Percentiles rank a stretch among this genome's conserved stretches.
phyloP scores from a whole-genome alignment of 1,284 basidiomycete genomes.

The Schizophyllum commune region DNA sequence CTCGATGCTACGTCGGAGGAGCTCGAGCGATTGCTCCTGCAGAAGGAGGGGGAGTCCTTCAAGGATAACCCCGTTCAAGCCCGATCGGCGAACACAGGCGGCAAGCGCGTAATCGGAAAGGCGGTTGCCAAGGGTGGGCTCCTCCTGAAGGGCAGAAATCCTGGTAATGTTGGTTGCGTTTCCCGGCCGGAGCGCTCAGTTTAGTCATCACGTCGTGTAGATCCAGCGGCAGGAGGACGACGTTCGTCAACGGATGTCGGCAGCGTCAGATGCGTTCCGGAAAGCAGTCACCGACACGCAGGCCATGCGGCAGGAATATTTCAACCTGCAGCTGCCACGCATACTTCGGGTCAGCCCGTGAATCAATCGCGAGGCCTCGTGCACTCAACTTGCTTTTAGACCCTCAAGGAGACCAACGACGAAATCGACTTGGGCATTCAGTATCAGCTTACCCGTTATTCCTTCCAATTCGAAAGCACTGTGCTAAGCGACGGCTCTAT shows the following conservation, averaged over 20 bases:
- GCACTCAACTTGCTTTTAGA: conserved; percentile 33
- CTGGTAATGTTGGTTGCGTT: conserved; percentile 63
- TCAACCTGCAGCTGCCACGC: conserved; percentile 93
- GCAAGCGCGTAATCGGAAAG: conserved; percentile 73
- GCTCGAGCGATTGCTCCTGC: conserved; percentile 85
- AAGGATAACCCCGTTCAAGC: conserved; percentile 72
- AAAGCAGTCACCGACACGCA: conserved; percentile 91
- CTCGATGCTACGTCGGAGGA: conserved; percentile 92
- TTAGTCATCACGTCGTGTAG: conserved; percentile 28
- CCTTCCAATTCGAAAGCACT: conserved; percentile 89
- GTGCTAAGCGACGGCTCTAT: conserved; percentile 84
- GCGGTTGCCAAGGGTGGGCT: conserved; percentile 90
- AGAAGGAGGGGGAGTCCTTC: conserved; percentile 90
- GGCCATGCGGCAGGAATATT: conserved; percentile 90
- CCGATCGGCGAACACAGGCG: conserved; percentile 45
- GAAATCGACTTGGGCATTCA: conserved; percentile 96
- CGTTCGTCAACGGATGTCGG: conserved; percentile 77
- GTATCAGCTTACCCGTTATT: conserved; percentile 93
- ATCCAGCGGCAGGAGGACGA: conserved; percentile 95
- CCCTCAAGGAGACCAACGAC: conserved; percentile 93
- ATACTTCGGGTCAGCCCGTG: conserved; percentile 84
- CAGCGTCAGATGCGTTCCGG: conserved; percentile 82
- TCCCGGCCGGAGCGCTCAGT: not conserved
- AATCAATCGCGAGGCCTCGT: conserved; percentile 1
- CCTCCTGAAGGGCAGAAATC: conserved; percentile 90